These are phyloP conservation scores for Stagonosporopsis tanaceti DNA, from an alignment of 2,329 filamentous ascomycete species.

Conservation along the genomic window DNA sequence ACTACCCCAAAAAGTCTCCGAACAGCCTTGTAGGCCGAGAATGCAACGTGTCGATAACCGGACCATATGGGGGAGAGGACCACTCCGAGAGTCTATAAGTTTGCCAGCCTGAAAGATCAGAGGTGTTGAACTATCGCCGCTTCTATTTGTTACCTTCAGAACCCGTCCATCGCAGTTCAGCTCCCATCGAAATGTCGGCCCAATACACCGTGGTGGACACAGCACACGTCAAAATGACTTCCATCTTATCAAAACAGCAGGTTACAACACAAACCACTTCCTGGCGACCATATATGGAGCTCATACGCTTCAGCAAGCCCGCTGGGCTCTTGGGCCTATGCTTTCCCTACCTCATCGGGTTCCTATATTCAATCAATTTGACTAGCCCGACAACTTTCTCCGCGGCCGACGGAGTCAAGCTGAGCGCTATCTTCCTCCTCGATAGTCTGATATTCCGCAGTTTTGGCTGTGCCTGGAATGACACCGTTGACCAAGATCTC, in stretches of 20 bases:
- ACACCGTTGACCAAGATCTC: conserved; percentile 62
- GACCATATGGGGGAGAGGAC: too few relatives aligned
- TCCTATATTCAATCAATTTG: conserved; percentile 48
- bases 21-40: too few relatives aligned
- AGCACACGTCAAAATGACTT: not conserved
- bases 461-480: conserved; percentile 62
- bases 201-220: not conserved
- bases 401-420: conserved; percentile 19
- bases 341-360: conserved; percentile 51
- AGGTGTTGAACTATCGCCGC: too few relatives aligned
- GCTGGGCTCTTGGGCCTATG: conserved; percentile 59
- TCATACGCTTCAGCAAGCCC: conserved; percentile 55
- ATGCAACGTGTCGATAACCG: too few relatives aligned
- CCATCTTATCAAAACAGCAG: not conserved
- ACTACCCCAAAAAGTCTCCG: too few relatives aligned
- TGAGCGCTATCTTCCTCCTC: conserved; percentile 55
- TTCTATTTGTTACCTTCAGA: too few relatives aligned
- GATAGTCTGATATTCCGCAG: conserved; percentile 48
- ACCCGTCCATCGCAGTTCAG: too few relatives aligned
- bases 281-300: conserved; percentile 39
- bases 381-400: conserved; percentile 9
- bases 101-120: too few relatives aligned
- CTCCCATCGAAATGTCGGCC: not conserved
- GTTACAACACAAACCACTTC: not conserved
- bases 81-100: too few relatives aligned